Evolutionary conservation across 2,329 filamentous ascomycete species (phyloP).

Genomic region (Penicillium rolfsii): DNA sequence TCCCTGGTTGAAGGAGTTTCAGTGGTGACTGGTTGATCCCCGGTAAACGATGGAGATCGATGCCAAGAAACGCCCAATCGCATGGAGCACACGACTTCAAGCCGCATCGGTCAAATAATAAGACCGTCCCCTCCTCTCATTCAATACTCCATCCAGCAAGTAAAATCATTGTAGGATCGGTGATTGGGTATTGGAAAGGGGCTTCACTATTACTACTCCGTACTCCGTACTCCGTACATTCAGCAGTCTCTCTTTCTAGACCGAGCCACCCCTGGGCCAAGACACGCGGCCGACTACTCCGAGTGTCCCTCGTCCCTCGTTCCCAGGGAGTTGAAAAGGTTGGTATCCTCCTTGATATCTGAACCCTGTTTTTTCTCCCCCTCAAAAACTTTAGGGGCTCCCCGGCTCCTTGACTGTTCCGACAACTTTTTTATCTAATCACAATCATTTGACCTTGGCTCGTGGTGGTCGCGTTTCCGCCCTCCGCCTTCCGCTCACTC

Average conservation of each 20-base stretch:
- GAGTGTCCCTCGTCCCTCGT: not conserved
- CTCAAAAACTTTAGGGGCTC: not conserved
- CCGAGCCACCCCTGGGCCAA: slow-evolving; percentile 1
- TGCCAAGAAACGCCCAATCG: not conserved
- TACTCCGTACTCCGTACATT: too few species aligned
- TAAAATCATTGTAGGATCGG: not conserved
- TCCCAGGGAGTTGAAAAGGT: not conserved
- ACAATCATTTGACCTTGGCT: not conserved
- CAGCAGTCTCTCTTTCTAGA: not conserved
- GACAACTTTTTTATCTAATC: not conserved
- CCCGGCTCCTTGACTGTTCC: not conserved
- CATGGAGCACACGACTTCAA: slow-evolving; percentile 1
- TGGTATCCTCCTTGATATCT: not conserved
- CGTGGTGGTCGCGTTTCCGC: slow-evolving; percentile 1
- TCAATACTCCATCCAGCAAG: not conserved
- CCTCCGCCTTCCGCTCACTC: not conserved
- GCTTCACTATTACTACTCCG: not conserved
- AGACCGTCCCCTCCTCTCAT: not conserved
- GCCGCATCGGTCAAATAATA: not conserved
- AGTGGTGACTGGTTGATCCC: not conserved
- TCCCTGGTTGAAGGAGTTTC: not conserved
- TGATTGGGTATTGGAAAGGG: not conserved
- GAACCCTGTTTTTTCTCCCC: not conserved
- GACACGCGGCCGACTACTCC: not conserved
- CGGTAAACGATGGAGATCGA: not conserved